Evolutionary conservation across 192 early-diverging fungal species (phyloP).

Genomic region (Geosiphon pyriformis): DNA sequence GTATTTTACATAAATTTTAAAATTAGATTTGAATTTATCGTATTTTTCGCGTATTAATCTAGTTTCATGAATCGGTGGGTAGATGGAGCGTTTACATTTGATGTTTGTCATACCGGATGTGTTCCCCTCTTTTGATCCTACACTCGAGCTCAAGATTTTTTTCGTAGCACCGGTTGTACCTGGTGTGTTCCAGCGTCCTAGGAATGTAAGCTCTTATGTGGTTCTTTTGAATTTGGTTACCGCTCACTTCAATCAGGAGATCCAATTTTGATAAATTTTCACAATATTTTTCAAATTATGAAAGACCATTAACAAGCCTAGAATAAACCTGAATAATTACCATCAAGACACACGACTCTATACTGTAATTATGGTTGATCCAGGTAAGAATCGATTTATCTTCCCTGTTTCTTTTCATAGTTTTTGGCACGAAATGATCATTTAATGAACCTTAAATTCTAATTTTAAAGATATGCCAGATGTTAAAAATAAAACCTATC

Average conservation of each 20-base stretch:
- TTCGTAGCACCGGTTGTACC: slow-evolving; percentile 39
- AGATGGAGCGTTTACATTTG: slow-evolving; percentile 61
- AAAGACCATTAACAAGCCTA: slow-evolving; percentile 49
- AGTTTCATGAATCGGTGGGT: background rate
- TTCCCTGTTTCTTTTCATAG: too few relatives aligned
- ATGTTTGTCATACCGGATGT: slow-evolving; percentile 77
- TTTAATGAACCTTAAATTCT: too few relatives aligned
- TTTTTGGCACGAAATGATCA: too few relatives aligned
- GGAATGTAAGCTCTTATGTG: slow-evolving; percentile 22
- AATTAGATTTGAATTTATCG: background rate
- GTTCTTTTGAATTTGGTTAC: too few relatives aligned
- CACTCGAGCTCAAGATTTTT: slow-evolving; percentile 38
- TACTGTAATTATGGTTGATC: slow-evolving; percentile 66
- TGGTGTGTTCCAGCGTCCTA: slow-evolving; percentile 33
- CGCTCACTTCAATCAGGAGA: too few relatives aligned
- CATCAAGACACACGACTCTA: slow-evolving; percentile 63
- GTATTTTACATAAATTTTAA: background rate
- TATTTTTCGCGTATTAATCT: background rate
- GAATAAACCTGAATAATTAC: slow-evolving; percentile 52
- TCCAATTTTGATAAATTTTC: too few relatives aligned
- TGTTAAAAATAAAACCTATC: slow-evolving; percentile 55
- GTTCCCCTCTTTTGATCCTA: slow-evolving; percentile 48
- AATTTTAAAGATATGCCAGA: slow-evolving; percentile 50
- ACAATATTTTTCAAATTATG: too few relatives aligned
- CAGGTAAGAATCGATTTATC: slow-evolving; percentile 47